Conservation (phyloP, 2,329 filamentous ascomycete species). For the Talaromyces pinophilus region DNA sequence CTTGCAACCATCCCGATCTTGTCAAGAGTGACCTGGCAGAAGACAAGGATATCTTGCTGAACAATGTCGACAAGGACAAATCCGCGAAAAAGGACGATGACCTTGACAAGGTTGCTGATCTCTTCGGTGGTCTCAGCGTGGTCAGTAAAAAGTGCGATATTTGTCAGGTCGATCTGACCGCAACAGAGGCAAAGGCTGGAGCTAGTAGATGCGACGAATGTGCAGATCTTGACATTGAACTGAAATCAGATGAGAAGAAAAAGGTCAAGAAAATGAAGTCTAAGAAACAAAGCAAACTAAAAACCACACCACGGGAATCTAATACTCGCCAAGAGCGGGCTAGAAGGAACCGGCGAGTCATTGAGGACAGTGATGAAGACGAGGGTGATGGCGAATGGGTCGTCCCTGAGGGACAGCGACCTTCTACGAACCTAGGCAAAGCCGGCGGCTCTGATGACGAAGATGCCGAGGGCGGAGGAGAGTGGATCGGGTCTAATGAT, state of each 20-base stretch:
- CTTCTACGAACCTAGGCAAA: slow-evolving; percentile 63
- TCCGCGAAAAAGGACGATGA: slow-evolving; percentile 58
- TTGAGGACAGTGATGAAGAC: slow-evolving; percentile 60
- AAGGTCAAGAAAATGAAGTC: slow-evolving; percentile 46
- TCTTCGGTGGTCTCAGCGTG: slow-evolving; percentile 83
- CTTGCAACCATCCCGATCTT: slow-evolving; percentile 90
- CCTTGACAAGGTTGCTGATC: slow-evolving; percentile 78
- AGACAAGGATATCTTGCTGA: slow-evolving; percentile 80
- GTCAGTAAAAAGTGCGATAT: slow-evolving; percentile 77
- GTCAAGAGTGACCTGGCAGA: slow-evolving; percentile 81
- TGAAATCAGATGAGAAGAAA: slow-evolving; percentile 38
- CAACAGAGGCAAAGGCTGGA: slow-evolving; percentile 55
- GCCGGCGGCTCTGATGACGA: slow-evolving; percentile 86
- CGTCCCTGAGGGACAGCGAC: slow-evolving; percentile 66
- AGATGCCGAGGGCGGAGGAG: slow-evolving; percentile 81
- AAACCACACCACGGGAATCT: slow-evolving; percentile 18
- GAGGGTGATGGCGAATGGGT: slow-evolving; percentile 72
- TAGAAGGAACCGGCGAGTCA: slow-evolving; percentile 46
- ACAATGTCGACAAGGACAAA: slow-evolving; percentile 56
- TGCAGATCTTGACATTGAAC: slow-evolving; percentile 67
- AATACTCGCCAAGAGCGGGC: slow-evolving; percentile 31
- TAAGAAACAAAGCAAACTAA: neutral
- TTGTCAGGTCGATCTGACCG: slow-evolving; percentile 69
- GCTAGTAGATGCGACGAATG: slow-evolving; percentile 71
- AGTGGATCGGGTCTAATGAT: slow-evolving; percentile 73